Evolutionary conservation across 768 basidiomycete genomes (phyloP).

Genomic region (Lentinula raphanica): DNA sequence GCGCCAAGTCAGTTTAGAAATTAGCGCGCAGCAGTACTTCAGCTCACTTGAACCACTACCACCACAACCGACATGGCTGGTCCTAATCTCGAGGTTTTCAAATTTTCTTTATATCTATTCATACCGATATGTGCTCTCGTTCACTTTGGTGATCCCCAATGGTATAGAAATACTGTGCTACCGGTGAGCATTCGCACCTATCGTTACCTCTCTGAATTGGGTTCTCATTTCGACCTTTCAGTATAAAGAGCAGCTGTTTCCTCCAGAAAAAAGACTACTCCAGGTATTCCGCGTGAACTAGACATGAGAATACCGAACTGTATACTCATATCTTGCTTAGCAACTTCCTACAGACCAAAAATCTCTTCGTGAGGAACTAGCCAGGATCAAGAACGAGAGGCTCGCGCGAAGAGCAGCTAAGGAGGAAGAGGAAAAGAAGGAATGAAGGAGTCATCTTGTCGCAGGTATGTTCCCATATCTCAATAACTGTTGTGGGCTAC

Average conservation of each 20-base stretch:
- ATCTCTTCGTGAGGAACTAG: constrained; percentile 63
- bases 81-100: constrained; percentile 85
- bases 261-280: constrained; percentile 49
- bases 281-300: constrained; percentile 31
- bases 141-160: constrained; percentile 84
- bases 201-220: neutral
- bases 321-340: constrained; percentile 26
- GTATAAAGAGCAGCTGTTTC: constrained; percentile 74
- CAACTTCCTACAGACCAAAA: constrained; percentile 61
- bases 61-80: constrained; percentile 48
- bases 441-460: constrained; percentile 13
- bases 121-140: constrained; percentile 76
- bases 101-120: constrained; percentile 82
- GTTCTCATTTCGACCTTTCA: constrained; percentile 19
- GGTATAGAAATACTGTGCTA: constrained; percentile 75
- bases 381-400: constrained; percentile 62
- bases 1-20: too few relatives aligned
- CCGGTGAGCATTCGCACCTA: constrained; percentile 46
- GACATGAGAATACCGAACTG: neutral
- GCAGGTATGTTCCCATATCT: constrained; percentile 14
- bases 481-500: neutral
- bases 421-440: constrained; percentile 26
- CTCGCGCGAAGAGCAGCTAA: constrained; percentile 42
- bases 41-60: neutral
- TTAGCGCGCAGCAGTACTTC: too few relatives aligned